These are phyloP conservation scores for Haplosporangium sp. DNA, from an alignment of 371 early-diverging fungal species.

Conservation along the genomic window DNA sequence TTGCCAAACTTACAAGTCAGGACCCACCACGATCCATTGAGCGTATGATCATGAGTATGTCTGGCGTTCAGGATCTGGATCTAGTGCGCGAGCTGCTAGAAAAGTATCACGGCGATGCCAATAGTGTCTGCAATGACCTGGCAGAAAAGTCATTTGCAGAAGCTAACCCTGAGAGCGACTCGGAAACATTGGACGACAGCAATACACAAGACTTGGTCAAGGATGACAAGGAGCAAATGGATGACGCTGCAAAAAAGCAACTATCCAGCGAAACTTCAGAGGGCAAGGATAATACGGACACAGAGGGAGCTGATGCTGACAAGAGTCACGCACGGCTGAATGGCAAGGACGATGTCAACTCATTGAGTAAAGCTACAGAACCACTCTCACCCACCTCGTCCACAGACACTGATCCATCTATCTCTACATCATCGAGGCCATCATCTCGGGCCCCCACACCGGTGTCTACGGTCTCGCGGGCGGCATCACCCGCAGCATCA, in stretches of 20 bases:
- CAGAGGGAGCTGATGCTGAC: neutral
- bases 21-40: constrained; percentile 41
- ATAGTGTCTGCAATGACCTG: constrained; percentile 67
- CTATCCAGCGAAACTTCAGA: too few species aligned
- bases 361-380: neutral
- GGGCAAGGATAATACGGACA: neutral
- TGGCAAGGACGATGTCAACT: neutral
- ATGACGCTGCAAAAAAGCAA: too few species aligned
- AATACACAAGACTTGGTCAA: too few species aligned
- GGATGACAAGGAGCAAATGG: too few species aligned
- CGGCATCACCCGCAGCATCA: neutral
- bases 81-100: constrained; percentile 65
- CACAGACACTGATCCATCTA: neutral
- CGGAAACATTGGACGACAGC: neutral
- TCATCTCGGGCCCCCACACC: constrained; percentile 1
- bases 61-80: constrained; percentile 48
- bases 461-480: neutral
- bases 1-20: constrained; percentile 23
- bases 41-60: constrained; percentile 38
- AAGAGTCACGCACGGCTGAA: neutral
- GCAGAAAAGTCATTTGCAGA: constrained; percentile 55
- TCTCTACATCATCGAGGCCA: neutral
- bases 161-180: neutral
- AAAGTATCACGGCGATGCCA: constrained; percentile 60
- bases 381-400: constrained; percentile 3